Evolutionary conservation across 2,329 filamentous ascomycete genomes (phyloP).

Genomic region (Diaporthe velutina): DNA sequence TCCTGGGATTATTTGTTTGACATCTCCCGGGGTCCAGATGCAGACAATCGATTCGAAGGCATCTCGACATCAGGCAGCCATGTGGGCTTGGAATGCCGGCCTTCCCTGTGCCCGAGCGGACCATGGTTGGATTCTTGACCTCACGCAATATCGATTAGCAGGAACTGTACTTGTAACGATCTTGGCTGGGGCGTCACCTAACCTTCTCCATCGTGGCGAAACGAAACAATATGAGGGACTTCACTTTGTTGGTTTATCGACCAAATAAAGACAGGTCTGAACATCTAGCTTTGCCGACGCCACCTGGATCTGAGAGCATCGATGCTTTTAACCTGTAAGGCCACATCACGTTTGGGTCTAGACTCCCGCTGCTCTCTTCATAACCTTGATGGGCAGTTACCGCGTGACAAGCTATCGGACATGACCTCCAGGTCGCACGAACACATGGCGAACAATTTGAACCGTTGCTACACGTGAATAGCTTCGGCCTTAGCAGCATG

Average conservation of each 20-base stretch:
- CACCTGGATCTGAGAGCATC: background rate
- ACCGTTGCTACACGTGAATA: background rate
- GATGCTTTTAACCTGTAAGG: background rate
- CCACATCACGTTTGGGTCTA: background rate
- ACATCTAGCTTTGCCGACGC: no score
- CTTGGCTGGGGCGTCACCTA: background rate
- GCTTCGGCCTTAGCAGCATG: conserved; percentile 8
- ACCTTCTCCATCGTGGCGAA: conserved; percentile 8
- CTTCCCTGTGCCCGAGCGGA: background rate
- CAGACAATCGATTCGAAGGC: conserved; percentile 5
- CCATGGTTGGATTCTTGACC: background rate
- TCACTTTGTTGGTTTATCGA: background rate
- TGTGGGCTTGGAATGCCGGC: background rate
- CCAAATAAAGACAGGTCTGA: background rate
- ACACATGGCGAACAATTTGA: background rate
- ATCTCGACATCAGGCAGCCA: conserved; percentile 23
- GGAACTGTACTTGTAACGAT: background rate
- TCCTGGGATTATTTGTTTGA: background rate
- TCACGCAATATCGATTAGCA: background rate
- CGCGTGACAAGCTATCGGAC: background rate
- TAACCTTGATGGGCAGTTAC: background rate
- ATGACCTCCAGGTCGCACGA: background rate
- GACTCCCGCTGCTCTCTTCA: background rate
- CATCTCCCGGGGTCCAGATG: conserved; percentile 7
- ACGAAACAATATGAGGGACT: background rate